A percentile compares a stretch with the other conserved stretches of the same genome.
Conservation (phyloP, 129 eudicot genomes). For the Centella asiatica region DNA sequence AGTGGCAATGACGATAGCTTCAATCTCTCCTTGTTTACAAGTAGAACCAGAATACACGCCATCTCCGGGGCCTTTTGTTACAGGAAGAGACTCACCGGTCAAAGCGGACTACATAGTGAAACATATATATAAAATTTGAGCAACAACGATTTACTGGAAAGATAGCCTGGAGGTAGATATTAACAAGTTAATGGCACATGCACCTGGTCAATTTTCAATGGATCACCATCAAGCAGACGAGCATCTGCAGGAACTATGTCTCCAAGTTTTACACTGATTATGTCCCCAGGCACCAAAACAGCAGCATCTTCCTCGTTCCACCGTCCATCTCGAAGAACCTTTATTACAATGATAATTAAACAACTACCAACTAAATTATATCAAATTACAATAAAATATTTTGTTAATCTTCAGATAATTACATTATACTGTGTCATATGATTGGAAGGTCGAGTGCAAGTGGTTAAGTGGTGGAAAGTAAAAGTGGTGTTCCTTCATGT, state of each 20-base stretch:
- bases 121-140: slow-evolving; percentile 10
- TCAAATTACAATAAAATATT: neutral
- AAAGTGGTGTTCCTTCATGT: neutral
- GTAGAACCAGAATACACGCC: slow-evolving; percentile 98
- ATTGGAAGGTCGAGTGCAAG: neutral
- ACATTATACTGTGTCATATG: neutral
- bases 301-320: slow-evolving; percentile 96
- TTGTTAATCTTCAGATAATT: neutral
- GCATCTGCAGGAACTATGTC: slow-evolving; percentile 97
- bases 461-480: neutral
- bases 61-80: slow-evolving; percentile 97
- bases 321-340: slow-evolving; percentile 91
- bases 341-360: slow-evolving; percentile 1
- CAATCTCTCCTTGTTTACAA: slow-evolving; percentile 96
- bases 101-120: slow-evolving; percentile 67
- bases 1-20: slow-evolving; percentile 92
- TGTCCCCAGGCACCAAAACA: slow-evolving; percentile 85
- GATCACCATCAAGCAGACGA: slow-evolving; percentile 96
- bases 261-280: slow-evolving; percentile 85
- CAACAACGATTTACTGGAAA: neutral
- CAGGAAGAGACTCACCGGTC: slow-evolving; percentile 97
- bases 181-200: neutral
- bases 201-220: slow-evolving; percentile 91
- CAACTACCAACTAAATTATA: neutral
- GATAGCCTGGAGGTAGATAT: neutral